Evolutionary conservation across 257 asterid genomes (phyloP).

Genomic region (Marsdenia floribunda): DNA sequence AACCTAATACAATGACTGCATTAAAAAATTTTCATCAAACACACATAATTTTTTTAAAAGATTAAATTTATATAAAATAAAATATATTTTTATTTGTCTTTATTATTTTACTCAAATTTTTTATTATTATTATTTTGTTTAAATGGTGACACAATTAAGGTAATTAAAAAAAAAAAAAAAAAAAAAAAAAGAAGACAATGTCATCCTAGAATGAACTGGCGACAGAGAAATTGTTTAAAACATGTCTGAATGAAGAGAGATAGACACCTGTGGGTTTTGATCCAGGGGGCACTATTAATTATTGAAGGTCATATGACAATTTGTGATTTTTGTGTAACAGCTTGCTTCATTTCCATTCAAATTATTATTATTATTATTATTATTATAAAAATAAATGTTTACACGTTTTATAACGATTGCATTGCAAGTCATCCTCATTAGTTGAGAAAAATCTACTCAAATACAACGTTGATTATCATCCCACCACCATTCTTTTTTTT

Average conservation of each 20-base stretch:
- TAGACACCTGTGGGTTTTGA: too few relatives aligned
- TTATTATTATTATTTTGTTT: too few relatives aligned
- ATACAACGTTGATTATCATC: neutral
- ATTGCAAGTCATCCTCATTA: neutral
- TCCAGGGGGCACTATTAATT: neutral
- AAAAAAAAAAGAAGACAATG: neutral
- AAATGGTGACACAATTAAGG: too few relatives aligned
- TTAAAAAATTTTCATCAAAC: too few relatives aligned
- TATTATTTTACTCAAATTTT: too few relatives aligned
- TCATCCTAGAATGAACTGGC: neutral
- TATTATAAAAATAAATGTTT: neutral
- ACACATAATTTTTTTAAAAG: too few relatives aligned
- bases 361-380: neutral
- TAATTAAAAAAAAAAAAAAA: too few relatives aligned
- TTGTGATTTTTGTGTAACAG: neutral
- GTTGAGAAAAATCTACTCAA: neutral
- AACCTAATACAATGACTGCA: too few relatives aligned
- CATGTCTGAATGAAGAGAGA: too few relatives aligned
- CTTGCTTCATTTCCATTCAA: neutral
- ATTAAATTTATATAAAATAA: too few relatives aligned
- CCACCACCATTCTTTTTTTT: neutral
- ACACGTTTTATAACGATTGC: neutral
- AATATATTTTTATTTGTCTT: too few relatives aligned
- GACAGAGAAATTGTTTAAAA: neutral
- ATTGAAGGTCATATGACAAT: neutral